Evolutionary conservation across 768 basidiomycete species (phyloP), one percentile per base, ranked within the genome.

Genomic region (Austroboletus eburneus): DNA sequence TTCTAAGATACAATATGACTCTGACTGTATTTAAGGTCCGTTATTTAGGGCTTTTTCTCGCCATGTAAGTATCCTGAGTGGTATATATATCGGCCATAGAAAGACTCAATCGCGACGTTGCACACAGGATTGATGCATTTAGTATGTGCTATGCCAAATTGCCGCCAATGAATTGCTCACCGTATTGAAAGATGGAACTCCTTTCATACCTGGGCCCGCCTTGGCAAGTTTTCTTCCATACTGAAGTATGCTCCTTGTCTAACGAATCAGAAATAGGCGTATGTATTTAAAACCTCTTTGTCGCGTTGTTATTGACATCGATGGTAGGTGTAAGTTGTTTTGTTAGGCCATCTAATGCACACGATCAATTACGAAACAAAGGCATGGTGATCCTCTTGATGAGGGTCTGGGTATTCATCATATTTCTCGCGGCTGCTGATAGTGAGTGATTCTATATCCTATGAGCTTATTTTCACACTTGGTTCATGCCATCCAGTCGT

Each of bases 361-460:
- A n/a, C n/a, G n/a, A n/a, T n/a, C n/a, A n/a, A n/a, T n/a, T n/a
- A n/a, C n/a, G n/a, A n/a, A n/a, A n/a, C n/a, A n/a, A 49, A 59
- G 57, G 57, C n/a, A 49, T 29, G 12, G 32, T 36, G 16, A 17
- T 59, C 12, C 3, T 45, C 10, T 6, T n/a, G n/a, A n/a, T 34
- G 5, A 13, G 2, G 3, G 1, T 3, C 2, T 46, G 39, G 37
- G 32, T 4, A 9, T 59, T 51, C n/a, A 4, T 39, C 8, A 1
- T 59, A 18, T 61, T 51, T n/a, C 47, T 59, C 27, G 48, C 43
- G 24, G 48, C 41, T 12, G 40, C 54, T 1, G 59, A 61, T n/a
- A 24, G 59, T 61, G 33, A 54, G 59, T 62, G 43, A 8, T 32
- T n/a, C n/a, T n/a, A n/a, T 32, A 12, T 27, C 12, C 7, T 27